A percentile compares a stretch with the other conserved stretches of the same genome.
Conservation (phyloP, 2,329 filamentous ascomycete genomes). For the Lachnellula subtilissima region DNA sequence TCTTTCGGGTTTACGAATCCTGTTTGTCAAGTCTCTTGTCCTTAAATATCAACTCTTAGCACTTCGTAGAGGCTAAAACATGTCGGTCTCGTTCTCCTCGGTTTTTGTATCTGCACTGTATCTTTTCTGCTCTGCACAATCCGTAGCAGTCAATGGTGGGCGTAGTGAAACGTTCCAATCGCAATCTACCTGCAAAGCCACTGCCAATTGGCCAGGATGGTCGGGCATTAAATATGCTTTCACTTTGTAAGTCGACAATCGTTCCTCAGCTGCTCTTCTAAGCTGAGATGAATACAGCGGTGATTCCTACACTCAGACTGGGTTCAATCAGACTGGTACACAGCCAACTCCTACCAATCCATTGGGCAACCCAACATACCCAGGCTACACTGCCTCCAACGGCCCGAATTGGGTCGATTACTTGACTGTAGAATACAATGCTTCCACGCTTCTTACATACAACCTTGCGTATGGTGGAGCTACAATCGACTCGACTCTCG, state of each 20-base stretch:
- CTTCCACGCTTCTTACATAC: conserved; percentile 43
- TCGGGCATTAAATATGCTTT: conserved; percentile 38
- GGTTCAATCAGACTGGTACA: conserved; percentile 33
- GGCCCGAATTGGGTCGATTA: conserved; percentile 54
- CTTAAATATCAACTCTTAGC: too few species aligned
- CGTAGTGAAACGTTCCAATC: background rate
- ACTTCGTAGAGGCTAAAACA: background rate
- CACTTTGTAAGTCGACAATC: conserved; percentile 34
- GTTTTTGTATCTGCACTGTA: background rate
- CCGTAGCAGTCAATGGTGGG: background rate
- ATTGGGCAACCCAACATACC: conserved; percentile 37
- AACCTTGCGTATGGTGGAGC: conserved; percentile 46
- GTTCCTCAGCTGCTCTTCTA: background rate
- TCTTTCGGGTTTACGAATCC: background rate
- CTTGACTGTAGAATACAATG: conserved; percentile 41
- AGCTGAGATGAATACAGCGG: conserved; percentile 26
- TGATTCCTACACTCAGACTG: conserved; percentile 38
- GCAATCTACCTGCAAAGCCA: conserved; percentile 20
- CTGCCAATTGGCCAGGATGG: conserved; percentile 34
- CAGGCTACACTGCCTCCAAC: conserved; percentile 37
- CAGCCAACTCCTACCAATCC: conserved; percentile 35
- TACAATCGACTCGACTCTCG: conserved; percentile 35
- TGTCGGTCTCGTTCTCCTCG: background rate
- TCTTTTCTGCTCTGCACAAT: background rate
- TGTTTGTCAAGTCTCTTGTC: background rate